Evolutionary conservation across 2,329 filamentous ascomycete species (phyloP).

Genomic region (Diaporthe citriasiana): DNA sequence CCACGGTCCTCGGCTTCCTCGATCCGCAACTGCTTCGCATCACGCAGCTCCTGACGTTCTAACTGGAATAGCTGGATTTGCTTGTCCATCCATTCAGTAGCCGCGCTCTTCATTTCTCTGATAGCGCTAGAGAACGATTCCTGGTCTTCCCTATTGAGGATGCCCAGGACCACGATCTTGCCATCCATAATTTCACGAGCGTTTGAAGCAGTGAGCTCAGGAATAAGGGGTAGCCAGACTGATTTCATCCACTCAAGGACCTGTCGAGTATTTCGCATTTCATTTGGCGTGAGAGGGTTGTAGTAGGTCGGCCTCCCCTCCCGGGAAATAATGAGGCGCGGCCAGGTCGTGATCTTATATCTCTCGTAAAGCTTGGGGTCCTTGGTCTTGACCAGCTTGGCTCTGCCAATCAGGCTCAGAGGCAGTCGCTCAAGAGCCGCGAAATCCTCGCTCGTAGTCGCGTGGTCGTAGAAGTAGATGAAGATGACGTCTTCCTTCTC

Average conservation of each 20-base stretch:
- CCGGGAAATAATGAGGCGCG: slow-evolving; percentile 88
- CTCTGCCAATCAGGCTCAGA: slow-evolving; percentile 89
- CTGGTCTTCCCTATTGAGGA: slow-evolving; percentile 83
- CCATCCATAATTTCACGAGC: slow-evolving; percentile 95
- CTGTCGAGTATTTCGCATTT: slow-evolving; percentile 89
- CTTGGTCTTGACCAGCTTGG: slow-evolving; percentile 88
- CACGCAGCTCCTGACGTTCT: slow-evolving; percentile 91
- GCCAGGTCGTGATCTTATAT: slow-evolving; percentile 98
- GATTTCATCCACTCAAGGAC: slow-evolving; percentile 94
- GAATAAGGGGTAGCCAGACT: slow-evolving; percentile 96
- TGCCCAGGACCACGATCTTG: slow-evolving; percentile 93
- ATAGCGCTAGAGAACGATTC: slow-evolving; percentile 84
- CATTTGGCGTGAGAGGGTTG: slow-evolving; percentile 85
- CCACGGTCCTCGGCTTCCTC: slow-evolving; percentile 96
- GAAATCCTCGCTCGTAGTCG: slow-evolving; percentile 94
- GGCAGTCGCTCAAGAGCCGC: slow-evolving; percentile 87
- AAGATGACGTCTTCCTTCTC: slow-evolving; percentile 97
- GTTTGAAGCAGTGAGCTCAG: slow-evolving; percentile 91
- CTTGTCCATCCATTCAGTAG: slow-evolving; percentile 98
- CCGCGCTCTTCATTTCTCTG: slow-evolving; percentile 94
- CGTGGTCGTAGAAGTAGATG: slow-evolving; percentile 97
- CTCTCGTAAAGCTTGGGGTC: slow-evolving; percentile 81
- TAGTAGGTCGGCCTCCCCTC: slow-evolving; percentile 94
- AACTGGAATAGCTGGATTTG: slow-evolving; percentile 92
- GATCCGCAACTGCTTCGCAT: slow-evolving; percentile 94